Conservation (phyloP, 2,329 filamentous ascomycete genomes). For the Aspergillus fumigatus region DNA sequence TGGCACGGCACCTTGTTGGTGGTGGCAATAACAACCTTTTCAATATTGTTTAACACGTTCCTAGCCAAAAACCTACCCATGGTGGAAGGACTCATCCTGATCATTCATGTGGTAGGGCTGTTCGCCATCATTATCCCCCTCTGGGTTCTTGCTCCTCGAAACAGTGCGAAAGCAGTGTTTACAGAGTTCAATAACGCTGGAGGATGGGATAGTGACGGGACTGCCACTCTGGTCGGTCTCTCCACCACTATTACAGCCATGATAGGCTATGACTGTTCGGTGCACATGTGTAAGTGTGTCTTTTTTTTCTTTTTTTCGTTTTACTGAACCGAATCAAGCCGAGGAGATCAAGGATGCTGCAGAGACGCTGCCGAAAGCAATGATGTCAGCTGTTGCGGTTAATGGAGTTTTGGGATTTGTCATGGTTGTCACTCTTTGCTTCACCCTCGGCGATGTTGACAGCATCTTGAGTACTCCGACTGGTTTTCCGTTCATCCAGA, state of each 20-base stretch:
- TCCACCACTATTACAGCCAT: slow-evolving; percentile 38
- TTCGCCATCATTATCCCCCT: slow-evolving; percentile 42
- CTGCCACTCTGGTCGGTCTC: slow-evolving; percentile 39
- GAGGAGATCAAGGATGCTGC: slow-evolving; percentile 46
- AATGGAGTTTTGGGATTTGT: slow-evolving; percentile 52
- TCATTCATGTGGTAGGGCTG: slow-evolving; percentile 41
- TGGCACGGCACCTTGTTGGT: slow-evolving; percentile 46
- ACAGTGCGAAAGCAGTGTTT: slow-evolving; percentile 35
- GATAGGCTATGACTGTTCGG: slow-evolving; percentile 40
- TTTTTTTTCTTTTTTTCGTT: no score
- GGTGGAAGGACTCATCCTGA: slow-evolving; percentile 38
- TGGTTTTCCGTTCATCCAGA: slow-evolving; percentile 56
- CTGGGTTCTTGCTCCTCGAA: slow-evolving; percentile 39
- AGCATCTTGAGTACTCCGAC: slow-evolving; percentile 43
- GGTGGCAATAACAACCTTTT: slow-evolving; percentile 36
- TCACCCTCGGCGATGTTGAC: slow-evolving; percentile 49
- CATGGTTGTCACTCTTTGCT: slow-evolving; percentile 55
- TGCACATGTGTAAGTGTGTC: slow-evolving; percentile 43
- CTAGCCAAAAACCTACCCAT: slow-evolving; percentile 35
- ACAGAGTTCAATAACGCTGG: slow-evolving; percentile 39
- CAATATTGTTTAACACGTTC: slow-evolving; percentile 41
- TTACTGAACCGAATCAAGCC: slow-evolving; percentile 20
- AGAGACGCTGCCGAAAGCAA: slow-evolving; percentile 47
- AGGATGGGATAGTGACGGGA: slow-evolving; percentile 35
- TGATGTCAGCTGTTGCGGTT: slow-evolving; percentile 47